These are phyloP conservation scores for Saccharomycopsis fibuligera DNA, from an alignment of 805 yeast genomes.

Conservation along the genomic window DNA sequence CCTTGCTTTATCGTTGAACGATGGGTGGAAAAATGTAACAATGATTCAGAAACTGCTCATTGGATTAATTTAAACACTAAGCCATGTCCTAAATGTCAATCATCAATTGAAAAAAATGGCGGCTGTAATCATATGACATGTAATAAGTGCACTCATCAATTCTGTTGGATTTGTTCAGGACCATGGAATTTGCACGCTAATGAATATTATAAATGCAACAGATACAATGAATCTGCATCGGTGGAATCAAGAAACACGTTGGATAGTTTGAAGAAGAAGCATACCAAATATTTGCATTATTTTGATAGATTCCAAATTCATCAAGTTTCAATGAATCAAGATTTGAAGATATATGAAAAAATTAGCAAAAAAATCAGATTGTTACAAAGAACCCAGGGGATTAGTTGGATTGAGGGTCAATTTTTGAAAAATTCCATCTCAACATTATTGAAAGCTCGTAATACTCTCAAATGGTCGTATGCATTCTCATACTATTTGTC, in stretches of 20 bases:
- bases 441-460: constrained; percentile 60
- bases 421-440: constrained; percentile 70
- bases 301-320: constrained; percentile 71
- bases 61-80: constrained; percentile 87
- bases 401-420: constrained; percentile 85
- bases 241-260: constrained; percentile 35
- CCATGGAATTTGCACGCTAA: constrained; percentile 69
- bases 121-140: constrained; percentile 98
- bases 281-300: constrained; percentile 67
- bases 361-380: constrained; percentile 58
- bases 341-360: constrained; percentile 52
- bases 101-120: constrained; percentile 85
- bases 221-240: constrained; percentile 35
- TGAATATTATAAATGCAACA: constrained; percentile 60
- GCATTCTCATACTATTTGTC: constrained; percentile 68
- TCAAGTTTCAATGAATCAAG: constrained; percentile 69
- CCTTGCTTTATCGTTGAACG: constrained; percentile 61
- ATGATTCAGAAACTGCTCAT: constrained; percentile 80
- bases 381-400: constrained; percentile 56
- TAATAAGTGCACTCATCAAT: constrained; percentile 65
- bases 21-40: constrained; percentile 77
- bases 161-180: constrained; percentile 89
- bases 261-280: constrained; percentile 39
- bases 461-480: constrained; percentile 85
- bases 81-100: constrained; percentile 74